phyloP scores from a whole-genome alignment of 192 early-diverging fungal genomes.

The Gigaspora rosea region DNA sequence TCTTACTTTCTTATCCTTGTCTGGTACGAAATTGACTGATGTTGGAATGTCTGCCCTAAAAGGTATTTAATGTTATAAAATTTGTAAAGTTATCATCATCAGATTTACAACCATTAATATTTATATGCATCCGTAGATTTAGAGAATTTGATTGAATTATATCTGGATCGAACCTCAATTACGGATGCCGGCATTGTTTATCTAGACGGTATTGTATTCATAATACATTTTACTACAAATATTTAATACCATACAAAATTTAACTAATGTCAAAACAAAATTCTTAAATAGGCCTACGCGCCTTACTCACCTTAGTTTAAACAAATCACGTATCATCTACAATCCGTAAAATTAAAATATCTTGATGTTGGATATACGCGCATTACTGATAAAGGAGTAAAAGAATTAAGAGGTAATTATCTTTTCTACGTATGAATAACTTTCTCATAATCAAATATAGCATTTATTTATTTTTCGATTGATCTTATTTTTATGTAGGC shows the following conservation, averaged over 20 bases:
- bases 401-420: not conserved
- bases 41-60: not conserved
- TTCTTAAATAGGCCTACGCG: not conserved
- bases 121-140: not conserved
- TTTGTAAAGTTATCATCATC: not conserved
- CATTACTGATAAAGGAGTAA: conserved; percentile 5
- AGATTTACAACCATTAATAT: not conserved
- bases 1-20: not conserved
- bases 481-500: too few relatives aligned
- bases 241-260: not conserved
- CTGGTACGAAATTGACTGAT: conserved; percentile 5
- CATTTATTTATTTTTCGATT: too few relatives aligned
- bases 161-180: not conserved
- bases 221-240: not conserved
- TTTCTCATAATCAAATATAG: too few relatives aligned
- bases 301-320: not conserved
- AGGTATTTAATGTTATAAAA: not conserved
- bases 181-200: not conserved
- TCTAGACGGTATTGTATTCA: not conserved
- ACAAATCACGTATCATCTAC: not conserved
- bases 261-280: not conserved
- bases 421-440: too few relatives aligned
- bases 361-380: not conserved
- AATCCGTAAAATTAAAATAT: conserved; percentile 6
- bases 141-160: not conserved